These are phyloP conservation scores for Ajuga chamaepitys DNA, from an alignment of 257 asterid genomes.

Conservation along the genomic window DNA sequence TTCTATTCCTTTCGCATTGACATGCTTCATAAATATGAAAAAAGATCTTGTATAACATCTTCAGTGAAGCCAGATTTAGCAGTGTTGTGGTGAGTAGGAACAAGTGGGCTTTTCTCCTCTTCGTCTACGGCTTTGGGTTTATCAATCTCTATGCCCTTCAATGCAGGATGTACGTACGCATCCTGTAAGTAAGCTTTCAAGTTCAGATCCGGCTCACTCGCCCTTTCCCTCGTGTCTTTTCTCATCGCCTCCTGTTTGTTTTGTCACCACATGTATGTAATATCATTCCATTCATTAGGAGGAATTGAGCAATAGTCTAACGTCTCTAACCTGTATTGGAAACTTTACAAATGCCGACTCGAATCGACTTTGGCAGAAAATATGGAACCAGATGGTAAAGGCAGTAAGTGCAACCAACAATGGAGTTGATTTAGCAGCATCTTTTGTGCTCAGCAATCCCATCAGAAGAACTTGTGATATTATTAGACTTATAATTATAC, in stretches of 20 bases:
- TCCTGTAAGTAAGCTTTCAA: conserved; percentile 43
- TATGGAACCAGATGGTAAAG: conserved; percentile 74
- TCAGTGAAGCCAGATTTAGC: conserved; percentile 16
- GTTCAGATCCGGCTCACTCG: conserved; percentile 45
- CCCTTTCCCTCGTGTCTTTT: conserved; percentile 49
- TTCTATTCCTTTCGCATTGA: too few species aligned
- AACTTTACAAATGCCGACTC: conserved; percentile 62
- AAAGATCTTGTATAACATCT: not conserved
- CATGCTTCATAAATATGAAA: conserved; percentile 8
- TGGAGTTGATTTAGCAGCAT: conserved; percentile 50
- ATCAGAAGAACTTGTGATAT: conserved; percentile 63
- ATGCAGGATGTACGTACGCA: conserved; percentile 53
- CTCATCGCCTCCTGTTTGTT: conserved; percentile 50
- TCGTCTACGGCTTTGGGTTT: conserved; percentile 30
- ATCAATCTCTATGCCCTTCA: conserved; percentile 30
- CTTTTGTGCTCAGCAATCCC: conserved; percentile 71
- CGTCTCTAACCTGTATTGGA: conserved; percentile 62
- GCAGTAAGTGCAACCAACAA: conserved; percentile 53
- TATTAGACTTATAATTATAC: conserved; percentile 53
- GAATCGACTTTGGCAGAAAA: conserved; percentile 61
- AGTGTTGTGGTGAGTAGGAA: conserved; percentile 29
- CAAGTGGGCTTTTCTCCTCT: conserved; percentile 48
- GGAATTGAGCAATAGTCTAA: not conserved
- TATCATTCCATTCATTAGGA: too few species aligned
- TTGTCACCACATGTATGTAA: not conserved